Evolutionary conservation across 169 alveolate species (phyloP).

Genomic region (Plasmodium sp.): DNA sequence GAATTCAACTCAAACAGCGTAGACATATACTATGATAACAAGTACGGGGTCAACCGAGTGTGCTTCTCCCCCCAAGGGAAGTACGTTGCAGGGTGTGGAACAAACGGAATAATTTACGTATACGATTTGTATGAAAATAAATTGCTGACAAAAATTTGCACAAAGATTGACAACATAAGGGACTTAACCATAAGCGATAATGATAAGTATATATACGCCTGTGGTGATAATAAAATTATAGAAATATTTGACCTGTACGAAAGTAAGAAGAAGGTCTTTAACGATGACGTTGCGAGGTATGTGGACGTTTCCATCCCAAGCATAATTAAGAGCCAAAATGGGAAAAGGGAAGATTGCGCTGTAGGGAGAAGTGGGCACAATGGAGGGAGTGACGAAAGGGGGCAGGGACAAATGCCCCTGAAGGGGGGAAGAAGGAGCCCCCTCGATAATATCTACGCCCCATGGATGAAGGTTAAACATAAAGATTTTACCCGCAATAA

Average conservation of each 20-base stretch:
- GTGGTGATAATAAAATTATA: conserved; percentile 64
- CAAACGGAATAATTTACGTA: conserved; percentile 60
- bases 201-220: conserved; percentile 72
- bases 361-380: not conserved
- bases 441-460: conserved; percentile 25
- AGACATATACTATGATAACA: conserved; percentile 32
- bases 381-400: not conserved
- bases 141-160: conserved; percentile 36
- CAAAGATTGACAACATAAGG: conserved; percentile 48
- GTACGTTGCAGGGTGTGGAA: conserved; percentile 72
- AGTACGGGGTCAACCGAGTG: conserved; percentile 59
- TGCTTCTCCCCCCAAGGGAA: conserved; percentile 75
- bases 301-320: conserved; percentile 64
- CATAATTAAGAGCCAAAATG: conserved; percentile 3
- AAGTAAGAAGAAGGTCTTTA: conserved; percentile 10
- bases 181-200: conserved; percentile 68
- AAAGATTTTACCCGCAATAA: conserved; percentile 28
- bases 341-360: not conserved
- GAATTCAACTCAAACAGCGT: not conserved
- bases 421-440: not conserved
- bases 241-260: conserved; percentile 60
- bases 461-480: conserved; percentile 37
- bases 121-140: conserved; percentile 72
- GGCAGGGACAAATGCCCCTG: not conserved
- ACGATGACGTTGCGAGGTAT: conserved; percentile 28